Evolutionary conservation across 371 early-diverging fungal genomes (phyloP), one percentile per base, ranked within the genome.

Genomic region (Polyrhizophydium stewartii): DNA sequence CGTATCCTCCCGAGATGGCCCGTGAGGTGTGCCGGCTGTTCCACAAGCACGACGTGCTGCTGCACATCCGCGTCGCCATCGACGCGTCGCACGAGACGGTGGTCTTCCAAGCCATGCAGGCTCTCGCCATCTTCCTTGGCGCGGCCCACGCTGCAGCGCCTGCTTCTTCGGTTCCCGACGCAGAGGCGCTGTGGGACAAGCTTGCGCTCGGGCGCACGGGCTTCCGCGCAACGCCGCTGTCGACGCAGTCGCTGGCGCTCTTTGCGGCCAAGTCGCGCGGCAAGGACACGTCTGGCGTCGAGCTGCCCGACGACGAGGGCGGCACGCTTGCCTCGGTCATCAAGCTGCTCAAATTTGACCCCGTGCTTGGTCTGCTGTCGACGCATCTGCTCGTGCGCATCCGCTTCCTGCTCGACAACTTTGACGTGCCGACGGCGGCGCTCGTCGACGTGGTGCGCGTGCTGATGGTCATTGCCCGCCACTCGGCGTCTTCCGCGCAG

Each of bases 51-150:
- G 25, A 71, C 57, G n/a, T 61, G 13, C 40, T 75, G 35, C 5
- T 69, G 28, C 35, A 64, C 27, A 6, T 86, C 50, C 79, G 88
- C 24, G 78, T 85, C 24, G 85, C 84, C 0, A 45, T 88, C 61
- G 90, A 88, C 58, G 89, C 87, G 58, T 74, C 79, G 37, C 80
- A 86, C 40, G 70, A 83, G 35, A 76, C 83, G 2, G 88, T 83
- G 1, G 49, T 84, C 12, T 74, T 77, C 0, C 77, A 72, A n/a
- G 83, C 85, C 1, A 63, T 88, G 1, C 66, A 72, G 17, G 82
- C 82, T 0, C 49, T 88, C 19, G 72, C 72, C 46, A 68, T 82
- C 1, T 69, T 49, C 31, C 32, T 61, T 21, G 68, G 66, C n/a
- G 70, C 55, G 66, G 64, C 35, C 3, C 7, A 35, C 35, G 3